Conservation (phyloP, 441 rosid genomes). For the Lepidium campestre region DNA sequence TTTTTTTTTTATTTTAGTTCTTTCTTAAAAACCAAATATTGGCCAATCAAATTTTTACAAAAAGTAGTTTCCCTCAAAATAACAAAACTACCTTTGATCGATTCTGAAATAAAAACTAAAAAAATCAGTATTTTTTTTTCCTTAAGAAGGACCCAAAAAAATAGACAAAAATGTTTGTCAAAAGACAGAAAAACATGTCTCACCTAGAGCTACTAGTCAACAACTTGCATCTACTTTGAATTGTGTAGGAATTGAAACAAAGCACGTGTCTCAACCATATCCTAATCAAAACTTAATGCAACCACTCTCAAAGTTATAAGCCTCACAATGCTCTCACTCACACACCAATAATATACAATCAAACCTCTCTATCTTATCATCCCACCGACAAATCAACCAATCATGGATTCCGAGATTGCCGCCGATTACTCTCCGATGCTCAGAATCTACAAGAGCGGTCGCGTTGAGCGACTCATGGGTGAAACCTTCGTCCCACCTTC, state of each 20-base stretch:
- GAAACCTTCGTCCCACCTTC: slow-evolving; percentile 40
- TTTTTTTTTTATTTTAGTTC: too few relatives aligned
- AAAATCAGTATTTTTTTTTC: too few relatives aligned
- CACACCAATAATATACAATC: not conserved
- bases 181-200: not conserved
- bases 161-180: not conserved
- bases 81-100: too few relatives aligned
- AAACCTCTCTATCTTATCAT: not conserved
- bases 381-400: not conserved
- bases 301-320: not conserved
- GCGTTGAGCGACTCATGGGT: slow-evolving; percentile 41
- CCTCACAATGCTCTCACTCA: not conserved
- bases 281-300: not conserved
- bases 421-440: slow-evolving; percentile 20
- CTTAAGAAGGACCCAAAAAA: too few relatives aligned
- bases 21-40: too few relatives aligned
- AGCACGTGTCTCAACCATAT: slow-evolving; percentile 11
- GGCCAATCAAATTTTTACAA: too few relatives aligned
- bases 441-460: slow-evolving; percentile 42
- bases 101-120: too few relatives aligned
- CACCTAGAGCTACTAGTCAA: not conserved
- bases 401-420: slow-evolving; percentile 25
- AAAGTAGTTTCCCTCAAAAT: too few relatives aligned
- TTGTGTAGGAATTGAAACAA: not conserved
- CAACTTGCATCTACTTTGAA: not conserved